These are phyloP conservation scores for Exophiala sp. DNA, from an alignment of 2,329 filamentous ascomycete genomes.

Conservation along the genomic window DNA sequence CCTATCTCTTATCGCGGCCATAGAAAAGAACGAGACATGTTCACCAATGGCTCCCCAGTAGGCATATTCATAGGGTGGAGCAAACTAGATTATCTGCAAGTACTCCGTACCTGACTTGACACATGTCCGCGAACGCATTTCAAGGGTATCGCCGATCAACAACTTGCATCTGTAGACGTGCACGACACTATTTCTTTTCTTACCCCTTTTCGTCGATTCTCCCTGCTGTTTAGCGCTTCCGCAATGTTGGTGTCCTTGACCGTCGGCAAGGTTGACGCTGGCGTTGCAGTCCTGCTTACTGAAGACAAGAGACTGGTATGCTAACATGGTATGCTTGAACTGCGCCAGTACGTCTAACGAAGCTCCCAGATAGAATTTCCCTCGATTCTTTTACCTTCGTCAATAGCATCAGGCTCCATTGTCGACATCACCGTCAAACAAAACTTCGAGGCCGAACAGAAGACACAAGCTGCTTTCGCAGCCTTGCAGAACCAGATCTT, in stretches of 20 bases:
- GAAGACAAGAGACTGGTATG: constrained; percentile 93
- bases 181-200: too few relatives aligned
- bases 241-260: constrained; percentile 89
- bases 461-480: constrained; percentile 72
- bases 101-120: too few relatives aligned
- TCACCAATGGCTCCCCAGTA: too few relatives aligned
- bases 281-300: constrained; percentile 93
- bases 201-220: too few relatives aligned
- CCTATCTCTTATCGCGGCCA: too few relatives aligned
- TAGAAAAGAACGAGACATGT: too few relatives aligned
- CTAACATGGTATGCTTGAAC: constrained; percentile 14
- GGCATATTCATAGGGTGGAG: too few relatives aligned
- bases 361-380: constrained; percentile 88
- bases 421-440: constrained; percentile 95
- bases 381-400: constrained; percentile 89
- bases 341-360: constrained; percentile 12
- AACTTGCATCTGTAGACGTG: too few relatives aligned
- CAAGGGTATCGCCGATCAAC: too few relatives aligned
- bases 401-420: constrained; percentile 93
- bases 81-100: too few relatives aligned
- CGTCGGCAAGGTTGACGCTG: constrained; percentile 98
- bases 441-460: constrained; percentile 74
- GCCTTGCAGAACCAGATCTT: constrained; percentile 86
- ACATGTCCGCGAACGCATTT: too few relatives aligned
- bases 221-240: not conserved